Evolutionary conservation across 2,329 filamentous ascomycete genomes (phyloP).

Genomic region (Rutstroemia sydowiana): DNA sequence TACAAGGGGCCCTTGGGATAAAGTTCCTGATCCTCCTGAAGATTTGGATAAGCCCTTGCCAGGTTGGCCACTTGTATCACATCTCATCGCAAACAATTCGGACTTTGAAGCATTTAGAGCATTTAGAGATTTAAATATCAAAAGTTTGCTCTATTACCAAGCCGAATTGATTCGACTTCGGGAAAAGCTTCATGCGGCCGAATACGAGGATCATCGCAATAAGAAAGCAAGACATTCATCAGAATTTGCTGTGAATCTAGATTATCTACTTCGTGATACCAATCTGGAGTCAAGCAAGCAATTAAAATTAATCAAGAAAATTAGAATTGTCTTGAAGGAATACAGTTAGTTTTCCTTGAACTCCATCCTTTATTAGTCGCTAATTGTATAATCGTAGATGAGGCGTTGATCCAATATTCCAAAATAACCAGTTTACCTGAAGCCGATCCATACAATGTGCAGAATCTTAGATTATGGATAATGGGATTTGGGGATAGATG

Average conservation of each 20-base stretch:
- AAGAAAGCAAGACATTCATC: not conserved
- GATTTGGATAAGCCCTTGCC: conserved; percentile 1
- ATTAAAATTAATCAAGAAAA: conserved; percentile 9
- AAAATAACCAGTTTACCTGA: conserved; percentile 9
- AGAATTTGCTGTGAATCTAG: no score
- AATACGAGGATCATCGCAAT: conserved; percentile 10
- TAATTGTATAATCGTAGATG: conserved; percentile 6
- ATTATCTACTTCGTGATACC: not conserved
- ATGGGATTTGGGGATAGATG: not conserved
- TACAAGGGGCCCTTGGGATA: no score
- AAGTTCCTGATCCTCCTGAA: not conserved
- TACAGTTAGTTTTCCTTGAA: conserved; percentile 11
- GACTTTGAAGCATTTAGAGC: conserved; percentile 13
- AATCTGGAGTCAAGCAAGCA: conserved; percentile 5
- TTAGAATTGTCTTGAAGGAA: conserved; percentile 13
- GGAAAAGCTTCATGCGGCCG: conserved; percentile 10
- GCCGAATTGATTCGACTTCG: conserved; percentile 9
- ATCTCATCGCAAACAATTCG: conserved; percentile 7
- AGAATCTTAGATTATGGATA: not conserved
- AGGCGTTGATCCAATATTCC: conserved; percentile 13
- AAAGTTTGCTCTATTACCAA: conserved; percentile 20
- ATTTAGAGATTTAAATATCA: conserved; percentile 16
- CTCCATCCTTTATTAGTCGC: not conserved
- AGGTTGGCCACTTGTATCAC: conserved; percentile 12
- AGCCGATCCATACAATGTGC: conserved; percentile 14